These are phyloP conservation scores for Circinella minor DNA, from an alignment of 371 early-diverging fungal species.

Conservation along the genomic window DNA sequence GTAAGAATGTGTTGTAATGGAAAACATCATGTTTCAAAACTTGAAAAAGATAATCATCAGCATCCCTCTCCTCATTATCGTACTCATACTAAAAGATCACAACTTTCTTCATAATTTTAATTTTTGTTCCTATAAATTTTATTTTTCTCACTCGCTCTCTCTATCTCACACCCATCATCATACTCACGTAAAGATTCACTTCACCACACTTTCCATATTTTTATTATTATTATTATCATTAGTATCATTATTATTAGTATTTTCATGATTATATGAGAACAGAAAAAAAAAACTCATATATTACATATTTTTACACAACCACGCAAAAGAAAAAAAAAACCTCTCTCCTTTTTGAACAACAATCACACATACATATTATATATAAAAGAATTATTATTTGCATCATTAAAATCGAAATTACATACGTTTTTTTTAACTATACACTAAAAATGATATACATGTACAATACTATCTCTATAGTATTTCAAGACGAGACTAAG, in stretches of 20 bases:
- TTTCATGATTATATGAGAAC: not conserved
- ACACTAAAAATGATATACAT: constrained; percentile 47
- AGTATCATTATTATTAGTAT: not conserved
- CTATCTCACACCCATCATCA: not conserved
- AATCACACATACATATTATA: not conserved
- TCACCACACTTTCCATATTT: not conserved
- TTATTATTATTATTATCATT: not conserved
- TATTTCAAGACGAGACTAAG: constrained; percentile 61
- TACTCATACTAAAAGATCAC: not conserved
- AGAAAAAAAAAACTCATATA: not conserved
- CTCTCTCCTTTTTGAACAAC: not conserved
- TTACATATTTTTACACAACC: not conserved
- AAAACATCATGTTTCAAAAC: constrained; percentile 55
- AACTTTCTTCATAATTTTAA: constrained; percentile 4
- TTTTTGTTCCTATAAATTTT: not conserved
- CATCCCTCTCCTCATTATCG: constrained; percentile 11
- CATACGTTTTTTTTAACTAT: not conserved
- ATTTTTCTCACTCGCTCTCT: not conserved
- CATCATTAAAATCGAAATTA: not conserved
- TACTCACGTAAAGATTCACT: too few relatives aligned
- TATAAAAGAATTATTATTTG: too few relatives aligned
- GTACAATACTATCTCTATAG: constrained; percentile 61
- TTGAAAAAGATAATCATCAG: constrained; percentile 41
- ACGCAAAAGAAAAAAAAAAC: too few relatives aligned
- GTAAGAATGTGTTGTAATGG: constrained; percentile 61